A percentile compares a stretch with the other conserved stretches of the same genome.
Conservation (phyloP, 169 alveolate species). For the Cryptosporidium sp. region DNA sequence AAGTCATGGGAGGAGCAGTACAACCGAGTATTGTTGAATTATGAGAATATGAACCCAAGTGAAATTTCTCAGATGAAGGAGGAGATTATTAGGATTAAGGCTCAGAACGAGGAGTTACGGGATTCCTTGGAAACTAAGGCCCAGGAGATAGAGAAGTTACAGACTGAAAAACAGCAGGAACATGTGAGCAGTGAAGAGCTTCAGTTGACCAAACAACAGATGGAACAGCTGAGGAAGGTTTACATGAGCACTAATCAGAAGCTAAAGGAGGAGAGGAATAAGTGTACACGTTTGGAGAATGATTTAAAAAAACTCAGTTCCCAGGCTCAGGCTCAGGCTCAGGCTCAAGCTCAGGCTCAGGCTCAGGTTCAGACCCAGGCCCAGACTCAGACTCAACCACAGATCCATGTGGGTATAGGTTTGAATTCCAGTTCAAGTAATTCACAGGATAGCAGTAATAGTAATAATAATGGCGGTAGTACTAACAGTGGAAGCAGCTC, state of each 20-base stretch:
- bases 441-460: background rate
- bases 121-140: background rate
- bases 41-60: slow-evolving; percentile 38
- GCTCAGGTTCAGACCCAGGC: background rate
- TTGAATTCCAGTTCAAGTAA: slow-evolving; percentile 10
- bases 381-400: background rate
- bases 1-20: slow-evolving; percentile 74
- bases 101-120: slow-evolving; percentile 8
- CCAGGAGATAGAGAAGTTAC: slow-evolving; percentile 33
- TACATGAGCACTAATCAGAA: slow-evolving; percentile 72
- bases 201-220: slow-evolving; percentile 56
- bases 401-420: background rate
- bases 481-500: background rate
- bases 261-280: slow-evolving; percentile 59
- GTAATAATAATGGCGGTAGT: background rate
- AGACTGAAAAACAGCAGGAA: slow-evolving; percentile 31
- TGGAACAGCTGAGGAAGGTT: slow-evolving; percentile 72
- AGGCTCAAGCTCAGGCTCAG: slow-evolving; percentile 1
- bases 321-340: background rate
- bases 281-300: slow-evolving; percentile 45
- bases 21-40: slow-evolving; percentile 21
- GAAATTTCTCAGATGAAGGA: slow-evolving; percentile 26
- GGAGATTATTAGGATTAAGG: slow-evolving; percentile 17
- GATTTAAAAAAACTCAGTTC: slow-evolving; percentile 30
- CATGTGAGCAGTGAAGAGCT: slow-evolving; percentile 49